phyloP scores from a whole-genome alignment of 2,329 filamentous ascomycete genomes.

The Talaromyces sp. region DNA sequence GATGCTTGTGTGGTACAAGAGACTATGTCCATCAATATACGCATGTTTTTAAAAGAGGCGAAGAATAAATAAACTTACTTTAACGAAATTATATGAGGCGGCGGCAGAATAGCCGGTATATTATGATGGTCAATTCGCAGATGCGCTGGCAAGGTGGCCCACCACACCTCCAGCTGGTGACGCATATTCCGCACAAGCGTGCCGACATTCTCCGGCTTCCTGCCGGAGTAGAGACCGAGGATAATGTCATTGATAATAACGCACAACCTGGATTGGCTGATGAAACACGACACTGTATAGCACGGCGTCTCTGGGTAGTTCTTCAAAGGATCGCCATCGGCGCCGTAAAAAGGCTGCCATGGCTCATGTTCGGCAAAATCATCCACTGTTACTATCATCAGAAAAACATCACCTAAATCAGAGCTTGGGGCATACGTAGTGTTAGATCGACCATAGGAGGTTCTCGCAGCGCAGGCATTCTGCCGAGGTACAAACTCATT shows the following conservation, averaged over 20 bases:
- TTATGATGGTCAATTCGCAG: neutral
- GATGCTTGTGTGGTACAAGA: neutral
- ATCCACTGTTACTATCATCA: constrained; percentile 17
- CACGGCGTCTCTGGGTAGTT: constrained; percentile 19
- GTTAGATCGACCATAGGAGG: constrained; percentile 13
- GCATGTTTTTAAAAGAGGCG: neutral
- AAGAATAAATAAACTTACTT: constrained; percentile 16
- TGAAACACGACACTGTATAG: constrained; percentile 24
- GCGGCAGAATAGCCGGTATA: neutral
- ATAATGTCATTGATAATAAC: constrained; percentile 42
- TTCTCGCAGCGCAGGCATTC: constrained; percentile 21
- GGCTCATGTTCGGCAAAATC: constrained; percentile 22
- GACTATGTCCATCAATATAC: neutral
- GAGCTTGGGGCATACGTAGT: neutral
- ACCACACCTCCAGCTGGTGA: neutral
- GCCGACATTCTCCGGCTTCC: neutral
- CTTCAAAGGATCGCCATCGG: constrained; percentile 12
- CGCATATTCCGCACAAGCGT: neutral
- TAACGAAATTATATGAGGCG: constrained; percentile 21
- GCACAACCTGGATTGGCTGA: constrained; percentile 32
- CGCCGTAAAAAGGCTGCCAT: constrained; percentile 23
- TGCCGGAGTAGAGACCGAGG: constrained; percentile 33
- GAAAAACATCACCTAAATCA: neutral
- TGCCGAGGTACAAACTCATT: constrained; percentile 24
- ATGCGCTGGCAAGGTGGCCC: neutral